Conservation (phyloP, 352 stramenopile genomes). For the Globisporangium paddicum region DNA sequence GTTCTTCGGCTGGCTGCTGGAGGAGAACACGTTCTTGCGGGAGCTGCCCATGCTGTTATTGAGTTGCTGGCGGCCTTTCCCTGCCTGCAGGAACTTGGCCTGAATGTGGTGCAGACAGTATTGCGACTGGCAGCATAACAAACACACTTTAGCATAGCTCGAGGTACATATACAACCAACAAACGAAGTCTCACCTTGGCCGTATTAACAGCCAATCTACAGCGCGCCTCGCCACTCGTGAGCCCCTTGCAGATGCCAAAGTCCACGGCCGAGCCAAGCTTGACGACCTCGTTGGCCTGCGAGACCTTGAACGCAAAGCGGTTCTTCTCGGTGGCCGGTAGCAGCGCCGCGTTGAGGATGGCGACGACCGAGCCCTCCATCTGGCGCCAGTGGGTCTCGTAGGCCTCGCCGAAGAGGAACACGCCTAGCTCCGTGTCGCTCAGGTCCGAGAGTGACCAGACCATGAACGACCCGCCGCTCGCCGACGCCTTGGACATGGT, state of each 20-base stretch:
- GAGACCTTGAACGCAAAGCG: conserved; percentile 76
- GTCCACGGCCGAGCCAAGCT: conserved; percentile 55
- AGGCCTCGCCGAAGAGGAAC: conserved; percentile 75
- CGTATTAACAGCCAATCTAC: conserved; percentile 68
- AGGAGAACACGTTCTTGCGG: conserved; percentile 59
- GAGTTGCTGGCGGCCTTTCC: conserved; percentile 66
- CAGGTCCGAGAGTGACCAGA: conserved; percentile 75
- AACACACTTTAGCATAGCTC: background rate
- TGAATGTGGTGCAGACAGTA: conserved; percentile 80
- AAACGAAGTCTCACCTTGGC: conserved; percentile 36
- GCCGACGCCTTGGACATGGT: conserved; percentile 60
- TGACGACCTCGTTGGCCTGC: conserved; percentile 51
- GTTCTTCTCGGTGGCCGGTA: conserved; percentile 66
- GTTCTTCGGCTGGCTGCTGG: conserved; percentile 56
- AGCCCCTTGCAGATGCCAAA: conserved; percentile 80
- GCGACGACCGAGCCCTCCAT: conserved; percentile 59
- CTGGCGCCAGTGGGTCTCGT: conserved; percentile 62
- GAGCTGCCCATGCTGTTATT: conserved; percentile 67
- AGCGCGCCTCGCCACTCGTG: conserved; percentile 51
- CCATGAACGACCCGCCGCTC: conserved; percentile 72
- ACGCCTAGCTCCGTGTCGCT: conserved; percentile 59
- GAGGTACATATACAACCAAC: conserved; percentile 7
- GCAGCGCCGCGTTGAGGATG: conserved; percentile 59
- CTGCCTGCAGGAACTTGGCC: conserved; percentile 63
- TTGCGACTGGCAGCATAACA: conserved; percentile 35